Evolutionary conservation across 2,329 filamentous ascomycete species (phyloP), one percentile per base, ranked within the genome.

Genomic region (Exophiala mesophila): DNA sequence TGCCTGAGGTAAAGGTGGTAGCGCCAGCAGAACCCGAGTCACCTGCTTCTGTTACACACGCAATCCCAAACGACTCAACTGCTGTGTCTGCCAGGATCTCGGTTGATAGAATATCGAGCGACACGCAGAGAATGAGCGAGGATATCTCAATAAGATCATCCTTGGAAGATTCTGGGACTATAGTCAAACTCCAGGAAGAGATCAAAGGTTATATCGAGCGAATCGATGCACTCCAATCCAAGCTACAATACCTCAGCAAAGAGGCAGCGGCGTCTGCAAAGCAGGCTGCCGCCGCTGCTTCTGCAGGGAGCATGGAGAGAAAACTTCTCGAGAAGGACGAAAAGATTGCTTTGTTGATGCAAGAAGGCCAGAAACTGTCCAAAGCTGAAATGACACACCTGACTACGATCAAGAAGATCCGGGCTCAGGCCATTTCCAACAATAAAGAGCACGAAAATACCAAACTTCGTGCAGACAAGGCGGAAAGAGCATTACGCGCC

Each of bases 161-260:
- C 17, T 10, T 33, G 16, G 52, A 47, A 24, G 44, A 48, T 20
- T 28, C 29, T 5, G 8, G 15, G 4, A 18, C 32, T 4, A 34
- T 19, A 7, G 21, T 28, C 30, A 44, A 48, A 38, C 16, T 50
- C 26, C 44, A 47, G 39, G 86, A 92, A 55, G 92, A 97, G 60
- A 75, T 88, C 29, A 81, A 92, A 56, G 76, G 76, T 36, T 87
- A 95, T 50, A 76, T 90, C 5, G 92, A 98, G 64, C 81, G 85
- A 24, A 92, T 96, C 41, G 92, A 98, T 68, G 85, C 89, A 3
- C 68, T 98, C 1, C 87, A 97, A 62, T 80, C 88, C 5, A 97
- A 98, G 60, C 69, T 98, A 19, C 83, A 89, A 53, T 96, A 94
- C 58, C 70, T 98, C 9, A 82, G 89, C 2, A 83, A 83, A 48